phyloP scores from a whole-genome alignment of 768 basidiomycete genomes.

The Cyathus striatus region DNA sequence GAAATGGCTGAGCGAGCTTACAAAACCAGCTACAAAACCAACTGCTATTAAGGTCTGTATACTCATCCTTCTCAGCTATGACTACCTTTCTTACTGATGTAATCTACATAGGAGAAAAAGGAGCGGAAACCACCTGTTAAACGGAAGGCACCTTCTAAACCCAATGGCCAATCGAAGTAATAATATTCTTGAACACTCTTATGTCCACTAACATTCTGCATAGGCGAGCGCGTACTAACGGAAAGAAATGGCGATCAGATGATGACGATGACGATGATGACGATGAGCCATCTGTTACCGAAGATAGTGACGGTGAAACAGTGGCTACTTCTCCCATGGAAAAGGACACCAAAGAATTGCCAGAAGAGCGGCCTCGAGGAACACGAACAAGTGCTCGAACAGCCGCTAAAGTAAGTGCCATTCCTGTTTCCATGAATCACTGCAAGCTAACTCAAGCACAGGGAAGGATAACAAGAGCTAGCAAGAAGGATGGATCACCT shows the following conservation, averaged over 20 bases:
- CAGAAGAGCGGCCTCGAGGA: conserved; percentile 21
- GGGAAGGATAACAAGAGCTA: conserved; percentile 7
- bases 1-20: conserved; percentile 50
- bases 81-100: conserved; percentile 4
- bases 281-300: conserved; percentile 15
- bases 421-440: neutral
- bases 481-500: neutral
- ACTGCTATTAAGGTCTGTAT: conserved; percentile 29
- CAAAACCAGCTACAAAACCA: conserved; percentile 29
- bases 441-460: neutral
- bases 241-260: conserved; percentile 26
- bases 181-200: conserved; percentile 4
- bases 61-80: conserved; percentile 3
- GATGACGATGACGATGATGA: conserved; percentile 29
- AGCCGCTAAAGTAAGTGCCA: neutral
- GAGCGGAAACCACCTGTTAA: conserved; percentile 47
- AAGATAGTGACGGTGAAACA: conserved; percentile 36
- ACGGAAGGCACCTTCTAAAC: conserved; percentile 45
- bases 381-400: conserved; percentile 15
- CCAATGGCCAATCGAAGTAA: conserved; percentile 47
- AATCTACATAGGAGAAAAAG: conserved; percentile 39
- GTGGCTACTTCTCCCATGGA: conserved; percentile 21
- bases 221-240: conserved; percentile 30
- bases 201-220: conserved; percentile 3
- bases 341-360: conserved; percentile 21